Evolutionary conservation across 805 yeast species (phyloP).

Genomic region (Spathaspora girioi): DNA sequence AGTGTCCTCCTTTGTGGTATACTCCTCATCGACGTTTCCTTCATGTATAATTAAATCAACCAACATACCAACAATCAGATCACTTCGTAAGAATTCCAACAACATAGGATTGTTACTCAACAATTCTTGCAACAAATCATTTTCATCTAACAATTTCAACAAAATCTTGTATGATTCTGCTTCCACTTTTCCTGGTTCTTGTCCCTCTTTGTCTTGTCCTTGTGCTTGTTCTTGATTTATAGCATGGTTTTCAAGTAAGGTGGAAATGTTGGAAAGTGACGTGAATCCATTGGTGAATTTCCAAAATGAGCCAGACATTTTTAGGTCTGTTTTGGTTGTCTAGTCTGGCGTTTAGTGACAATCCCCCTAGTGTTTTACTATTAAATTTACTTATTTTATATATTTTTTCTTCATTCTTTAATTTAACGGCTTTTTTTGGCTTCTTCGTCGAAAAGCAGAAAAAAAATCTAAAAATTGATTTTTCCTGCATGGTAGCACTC

Average conservation of each 20-base stretch:
- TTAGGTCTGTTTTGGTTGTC: too few relatives aligned
- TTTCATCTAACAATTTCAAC: slow-evolving; percentile 37
- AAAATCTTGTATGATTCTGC: slow-evolving; percentile 22
- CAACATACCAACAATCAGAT: slow-evolving; percentile 29
- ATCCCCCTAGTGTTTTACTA: neutral
- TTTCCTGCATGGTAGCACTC: too few relatives aligned
- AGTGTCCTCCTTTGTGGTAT: neutral
- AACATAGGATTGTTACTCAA: slow-evolving; percentile 39
- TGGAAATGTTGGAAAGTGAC: slow-evolving; percentile 37
- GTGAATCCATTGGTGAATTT: slow-evolving; percentile 45
- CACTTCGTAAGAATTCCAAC: slow-evolving; percentile 40
- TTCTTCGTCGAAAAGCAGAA: too few relatives aligned
- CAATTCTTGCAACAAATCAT: slow-evolving; percentile 41
- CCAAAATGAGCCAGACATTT: slow-evolving; percentile 47
- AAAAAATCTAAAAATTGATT: too few relatives aligned
- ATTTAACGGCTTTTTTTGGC: too few relatives aligned
- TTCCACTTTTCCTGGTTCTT: slow-evolving; percentile 1
- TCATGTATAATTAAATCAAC: slow-evolving; percentile 37
- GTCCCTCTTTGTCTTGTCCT: neutral
- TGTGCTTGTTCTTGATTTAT: slow-evolving; percentile 12
- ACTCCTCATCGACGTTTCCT: slow-evolving; percentile 14
- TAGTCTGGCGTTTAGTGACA: neutral
- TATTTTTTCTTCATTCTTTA: too few relatives aligned
- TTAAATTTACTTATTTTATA: too few relatives aligned
- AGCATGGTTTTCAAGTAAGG: slow-evolving; percentile 34